Evolutionary conservation across 306 rosid genomes (phyloP).

Genomic region (Calophaca sinica): DNA sequence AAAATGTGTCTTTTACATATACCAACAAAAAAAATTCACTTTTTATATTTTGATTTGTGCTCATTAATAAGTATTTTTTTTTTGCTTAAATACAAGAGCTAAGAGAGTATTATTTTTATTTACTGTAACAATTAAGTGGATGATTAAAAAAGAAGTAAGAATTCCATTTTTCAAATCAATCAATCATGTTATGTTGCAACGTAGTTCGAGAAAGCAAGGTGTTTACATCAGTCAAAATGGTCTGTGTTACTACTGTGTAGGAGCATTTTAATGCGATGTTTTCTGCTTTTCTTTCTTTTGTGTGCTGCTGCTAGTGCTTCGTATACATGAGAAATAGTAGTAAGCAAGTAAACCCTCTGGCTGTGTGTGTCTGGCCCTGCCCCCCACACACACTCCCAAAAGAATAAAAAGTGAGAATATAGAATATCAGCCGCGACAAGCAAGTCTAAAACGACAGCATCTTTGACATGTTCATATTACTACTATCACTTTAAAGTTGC

Average conservation of each 20-base stretch:
- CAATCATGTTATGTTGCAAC: constrained; percentile 30
- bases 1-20: too few relatives aligned
- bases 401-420: constrained; percentile 46
- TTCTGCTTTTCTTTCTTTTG: neutral
- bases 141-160: too few relatives aligned
- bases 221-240: constrained; percentile 32
- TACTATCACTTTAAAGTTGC: constrained; percentile 36
- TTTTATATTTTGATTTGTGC: too few relatives aligned
- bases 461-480: constrained; percentile 31
- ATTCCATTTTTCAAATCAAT: neutral
- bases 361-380: neutral
- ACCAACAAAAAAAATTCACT: too few relatives aligned
- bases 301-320: too few relatives aligned
- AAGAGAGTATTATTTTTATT: too few relatives aligned
- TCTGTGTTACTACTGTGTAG: neutral
- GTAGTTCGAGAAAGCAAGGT: constrained; percentile 45
- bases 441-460: constrained; percentile 39
- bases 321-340: too few relatives aligned
- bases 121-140: too few relatives aligned
- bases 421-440: constrained; percentile 51
- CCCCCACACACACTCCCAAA: constrained; percentile 45
- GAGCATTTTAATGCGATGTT: neutral
- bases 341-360: too few relatives aligned
- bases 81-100: too few relatives aligned
- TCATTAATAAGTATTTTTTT: too few relatives aligned